Percentiles rank a stretch among this genome's conserved stretches.
phyloP scores from a whole-genome alignment of 1,284 basidiomycete genomes.

The Leccinum pachyderme region DNA sequence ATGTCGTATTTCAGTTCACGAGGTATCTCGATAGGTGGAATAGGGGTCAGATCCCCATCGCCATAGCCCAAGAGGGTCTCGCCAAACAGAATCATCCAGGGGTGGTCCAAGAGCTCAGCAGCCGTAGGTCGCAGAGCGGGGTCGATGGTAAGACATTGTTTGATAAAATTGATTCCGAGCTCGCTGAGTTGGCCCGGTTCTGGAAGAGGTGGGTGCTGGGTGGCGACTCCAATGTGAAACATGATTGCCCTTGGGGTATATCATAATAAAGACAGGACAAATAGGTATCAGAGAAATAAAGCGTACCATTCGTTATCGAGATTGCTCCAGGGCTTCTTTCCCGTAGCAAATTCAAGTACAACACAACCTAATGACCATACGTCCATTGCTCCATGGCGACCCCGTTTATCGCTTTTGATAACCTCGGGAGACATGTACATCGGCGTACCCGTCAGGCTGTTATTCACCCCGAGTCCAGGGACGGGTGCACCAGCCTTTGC shows the following conservation, averaged over 20 bases:
- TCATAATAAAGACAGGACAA: constrained; percentile 3
- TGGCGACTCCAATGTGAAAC: constrained; percentile 98
- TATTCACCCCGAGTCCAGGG: constrained; percentile 53
- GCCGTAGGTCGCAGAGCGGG: constrained; percentile 84
- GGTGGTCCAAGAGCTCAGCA: constrained; percentile 81
- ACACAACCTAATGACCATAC: constrained; percentile 98
- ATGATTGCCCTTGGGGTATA: constrained; percentile 77
- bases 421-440: constrained; percentile 99
- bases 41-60: constrained; percentile 57
- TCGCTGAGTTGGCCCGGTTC: constrained; percentile 88
- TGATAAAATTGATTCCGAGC: constrained; percentile 92
- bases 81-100: constrained; percentile 86
- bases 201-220: constrained; percentile 94
- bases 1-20: constrained; percentile 48
- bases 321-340: constrained; percentile 97
- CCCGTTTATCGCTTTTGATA: constrained; percentile 88
- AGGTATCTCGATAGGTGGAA: constrained; percentile 46
- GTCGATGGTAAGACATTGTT: constrained; percentile 89
- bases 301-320: constrained; percentile 97
- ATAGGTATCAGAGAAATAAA: background rate
- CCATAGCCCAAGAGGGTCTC: constrained; percentile 67
- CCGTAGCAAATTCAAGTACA: constrained; percentile 94
- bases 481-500: constrained; percentile 32
- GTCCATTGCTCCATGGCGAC: constrained; percentile 95
- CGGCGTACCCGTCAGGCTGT: constrained; percentile 93